Evolutionary conservation across 2,329 filamentous ascomycete species (phyloP), one percentile per base, ranked within the genome.

Genomic region (Ceratocystis papillata): DNA sequence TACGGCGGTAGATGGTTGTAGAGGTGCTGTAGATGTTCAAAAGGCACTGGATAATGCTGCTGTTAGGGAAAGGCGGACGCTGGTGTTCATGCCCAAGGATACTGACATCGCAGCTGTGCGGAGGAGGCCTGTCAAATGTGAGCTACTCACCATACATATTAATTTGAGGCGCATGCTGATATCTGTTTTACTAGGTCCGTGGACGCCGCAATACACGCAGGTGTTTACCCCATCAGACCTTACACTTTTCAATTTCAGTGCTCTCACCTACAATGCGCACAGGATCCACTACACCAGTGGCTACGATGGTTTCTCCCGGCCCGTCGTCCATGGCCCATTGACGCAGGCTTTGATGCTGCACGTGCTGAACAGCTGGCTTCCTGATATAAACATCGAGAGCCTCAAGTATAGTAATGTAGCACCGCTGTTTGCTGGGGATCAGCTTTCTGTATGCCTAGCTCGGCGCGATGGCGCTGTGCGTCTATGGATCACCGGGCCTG

Each of bases 251-350:
- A 85, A 92, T 67, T 97, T 93, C 79, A 94, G 88, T 22, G 91
- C 91, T 0, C 82, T 99, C 44, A 93, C 89, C 1, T 92, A 90
- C 79, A 99, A 99, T 75, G 90, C 90, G 1, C 94, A 99, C 75
- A 80, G 82, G 17, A 96, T 99, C 70, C 94, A 99, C 76, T 95
- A 90, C 75, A 86, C 85, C 63, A 81, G 81, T 48, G 77, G 82
- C 12, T 78, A 86, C 12, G 94, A 97, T 74, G 88, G 88, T 10
- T 86, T 95, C 73, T 80, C 80, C 4, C 83, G 86, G 68, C 78
- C 90, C 30, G 80, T 97, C 17, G 89, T 97, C 65, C 94, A 97
- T 72, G 94, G 94, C 0, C 93, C 94, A 0, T 78, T 99, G 65
- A 85, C 84, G 1, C 80, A 95, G 50, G 86, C 87, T 0, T 78